Percentiles rank a stretch among this genome's conserved stretches.
Evolutionary conservation across 352 stramenopile species (phyloP).

Genomic region (Phytopythium litorale): DNA sequence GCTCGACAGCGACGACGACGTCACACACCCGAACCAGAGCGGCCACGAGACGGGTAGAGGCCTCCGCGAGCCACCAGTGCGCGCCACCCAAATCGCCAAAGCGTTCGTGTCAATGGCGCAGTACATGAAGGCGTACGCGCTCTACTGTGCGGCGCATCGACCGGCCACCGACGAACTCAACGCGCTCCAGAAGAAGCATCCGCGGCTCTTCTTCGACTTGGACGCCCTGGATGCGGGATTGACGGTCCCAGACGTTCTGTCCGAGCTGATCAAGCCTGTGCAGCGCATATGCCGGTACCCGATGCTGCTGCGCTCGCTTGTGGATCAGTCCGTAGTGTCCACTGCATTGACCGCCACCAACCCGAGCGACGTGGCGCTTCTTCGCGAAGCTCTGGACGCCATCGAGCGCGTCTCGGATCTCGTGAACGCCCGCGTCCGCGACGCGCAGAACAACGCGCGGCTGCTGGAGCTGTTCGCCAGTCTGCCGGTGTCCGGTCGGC

Average conservation of each 20-base stretch:
- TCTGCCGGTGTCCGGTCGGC: slow-evolving; percentile 28
- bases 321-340: slow-evolving; percentile 22
- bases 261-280: slow-evolving; percentile 67
- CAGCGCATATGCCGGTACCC: slow-evolving; percentile 71
- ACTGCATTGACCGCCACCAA: neutral
- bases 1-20: slow-evolving; percentile 3
- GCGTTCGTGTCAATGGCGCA: slow-evolving; percentile 46
- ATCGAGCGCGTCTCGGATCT: slow-evolving; percentile 47
- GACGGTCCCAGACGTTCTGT: slow-evolving; percentile 24
- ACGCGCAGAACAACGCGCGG: slow-evolving; percentile 56
- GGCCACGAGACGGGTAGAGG: neutral
- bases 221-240: neutral
- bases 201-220: slow-evolving; percentile 10
- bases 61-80: neutral
- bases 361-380: slow-evolving; percentile 22
- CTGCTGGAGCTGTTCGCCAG: slow-evolving; percentile 31
- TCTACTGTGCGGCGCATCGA: slow-evolving; percentile 57
- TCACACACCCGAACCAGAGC: neutral
- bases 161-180: slow-evolving; percentile 47
- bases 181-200: slow-evolving; percentile 21
- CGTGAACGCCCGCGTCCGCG: slow-evolving; percentile 62
- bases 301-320: slow-evolving; percentile 48
- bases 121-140: slow-evolving; percentile 70
- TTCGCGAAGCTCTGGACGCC: slow-evolving; percentile 34
- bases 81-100: slow-evolving; percentile 12